phyloP scores from a whole-genome alignment of 1,139 yeast species.

The Geotrichum histeridarum region DNA sequence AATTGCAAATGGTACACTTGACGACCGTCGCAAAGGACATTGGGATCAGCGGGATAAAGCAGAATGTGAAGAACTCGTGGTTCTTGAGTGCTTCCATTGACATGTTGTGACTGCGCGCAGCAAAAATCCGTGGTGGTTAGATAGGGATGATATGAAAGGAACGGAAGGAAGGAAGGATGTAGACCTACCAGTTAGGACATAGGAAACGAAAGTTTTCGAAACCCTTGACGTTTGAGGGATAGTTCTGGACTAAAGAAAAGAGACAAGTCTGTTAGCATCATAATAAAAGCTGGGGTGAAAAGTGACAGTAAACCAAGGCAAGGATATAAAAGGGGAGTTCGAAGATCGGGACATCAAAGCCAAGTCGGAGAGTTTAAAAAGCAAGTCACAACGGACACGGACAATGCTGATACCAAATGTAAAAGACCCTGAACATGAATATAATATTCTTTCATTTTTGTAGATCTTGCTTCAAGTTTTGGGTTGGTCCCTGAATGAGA shows the following conservation, averaged over 20 bases:
- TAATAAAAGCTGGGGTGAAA: no score
- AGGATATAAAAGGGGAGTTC: no score
- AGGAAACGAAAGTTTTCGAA: constrained; percentile 29
- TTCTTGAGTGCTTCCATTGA: constrained; percentile 43
- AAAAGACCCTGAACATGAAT: no score
- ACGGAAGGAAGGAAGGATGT: not conserved
- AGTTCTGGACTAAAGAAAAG: constrained; percentile 26
- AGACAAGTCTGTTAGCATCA: no score
- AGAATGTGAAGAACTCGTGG: constrained; percentile 45
- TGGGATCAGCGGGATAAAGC: constrained; percentile 47
- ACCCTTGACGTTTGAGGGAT: constrained; percentile 28
- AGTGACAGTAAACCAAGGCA: no score
- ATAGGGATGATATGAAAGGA: not conserved
- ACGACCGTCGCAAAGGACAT: constrained; percentile 44
- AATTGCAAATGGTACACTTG: constrained; percentile 43
- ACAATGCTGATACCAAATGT: no score
- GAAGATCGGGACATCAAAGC: no score
- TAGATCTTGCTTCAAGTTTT: no score
- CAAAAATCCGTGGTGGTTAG: not conserved
- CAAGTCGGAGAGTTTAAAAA: no score
- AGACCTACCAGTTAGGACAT: constrained; percentile 34
- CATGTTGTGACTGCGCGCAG: constrained; percentile 34
- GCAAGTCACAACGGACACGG: no score
- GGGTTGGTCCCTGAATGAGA: no score
- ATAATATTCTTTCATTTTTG: no score